These are phyloP conservation scores for Melocanna baccifera DNA, from an alignment of 176 grass and related monocot genomes.

Conservation along the genomic window DNA sequence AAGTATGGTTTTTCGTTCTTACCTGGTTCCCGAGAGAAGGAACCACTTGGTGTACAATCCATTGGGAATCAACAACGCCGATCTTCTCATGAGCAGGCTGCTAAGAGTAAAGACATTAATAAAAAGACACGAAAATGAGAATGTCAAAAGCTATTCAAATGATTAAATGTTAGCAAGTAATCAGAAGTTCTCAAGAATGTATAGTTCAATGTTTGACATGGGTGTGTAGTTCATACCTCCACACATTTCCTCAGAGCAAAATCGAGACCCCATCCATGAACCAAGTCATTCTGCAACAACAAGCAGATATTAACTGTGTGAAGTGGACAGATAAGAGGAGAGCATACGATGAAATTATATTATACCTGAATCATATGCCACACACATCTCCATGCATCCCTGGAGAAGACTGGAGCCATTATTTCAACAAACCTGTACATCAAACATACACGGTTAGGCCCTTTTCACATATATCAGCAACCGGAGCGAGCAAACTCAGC, in stretches of 20 bases:
- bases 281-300: slow-evolving; percentile 71
- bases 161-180: not conserved
- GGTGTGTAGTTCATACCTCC: slow-evolving; percentile 43
- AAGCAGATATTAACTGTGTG: not conserved
- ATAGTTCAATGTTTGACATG: not conserved
- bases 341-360: not conserved
- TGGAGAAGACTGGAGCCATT: slow-evolving; percentile 93
- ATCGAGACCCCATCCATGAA: slow-evolving; percentile 96
- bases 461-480: not conserved
- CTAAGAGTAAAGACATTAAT: slow-evolving; percentile 18
- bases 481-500: not conserved
- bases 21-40: slow-evolving; percentile 85
- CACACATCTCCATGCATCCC: slow-evolving; percentile 89
- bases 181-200: not conserved
- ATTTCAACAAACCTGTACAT: slow-evolving; percentile 89
- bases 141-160: not conserved
- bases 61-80: slow-evolving; percentile 91
- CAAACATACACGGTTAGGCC: not conserved
- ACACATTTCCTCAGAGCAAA: slow-evolving; percentile 86
- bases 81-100: slow-evolving; percentile 88
- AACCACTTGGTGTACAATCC: slow-evolving; percentile 87
- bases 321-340: not conserved
- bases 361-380: slow-evolving; percentile 97
- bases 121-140: not conserved
- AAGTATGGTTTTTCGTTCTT: not conserved